phyloP scores from a whole-genome alignment of 441 rosid species.

The Eutrema salsugineum region DNA sequence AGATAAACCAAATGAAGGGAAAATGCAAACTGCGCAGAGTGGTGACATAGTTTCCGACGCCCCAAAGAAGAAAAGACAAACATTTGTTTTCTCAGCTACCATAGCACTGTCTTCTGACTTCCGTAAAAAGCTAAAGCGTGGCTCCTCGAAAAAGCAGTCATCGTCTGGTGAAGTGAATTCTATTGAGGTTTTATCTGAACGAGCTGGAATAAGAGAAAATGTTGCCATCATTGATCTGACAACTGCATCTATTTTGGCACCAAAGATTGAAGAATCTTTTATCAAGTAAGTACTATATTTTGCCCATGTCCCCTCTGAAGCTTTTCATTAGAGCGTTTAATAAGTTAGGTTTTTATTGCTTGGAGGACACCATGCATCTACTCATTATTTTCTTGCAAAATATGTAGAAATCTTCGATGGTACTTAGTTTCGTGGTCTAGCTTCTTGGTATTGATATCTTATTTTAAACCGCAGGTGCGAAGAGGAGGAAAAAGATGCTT shows the following conservation, averaged over 20 bases:
- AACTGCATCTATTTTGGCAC: conserved; percentile 63
- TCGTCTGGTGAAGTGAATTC: conserved; percentile 59
- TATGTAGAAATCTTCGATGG: background rate
- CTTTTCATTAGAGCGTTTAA: background rate
- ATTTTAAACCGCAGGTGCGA: conserved; percentile 54
- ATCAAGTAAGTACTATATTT: conserved; percentile 56
- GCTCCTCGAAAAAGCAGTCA: conserved; percentile 59
- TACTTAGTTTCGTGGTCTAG: conserved; percentile 9
- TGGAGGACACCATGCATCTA: background rate
- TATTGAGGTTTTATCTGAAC: conserved; percentile 79
- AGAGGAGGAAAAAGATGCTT: conserved; percentile 91
- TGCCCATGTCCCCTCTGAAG: background rate
- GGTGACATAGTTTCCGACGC: conserved; percentile 53
- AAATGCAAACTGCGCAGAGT: conserved; percentile 45
- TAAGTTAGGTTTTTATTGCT: background rate
- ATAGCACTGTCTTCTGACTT: conserved; percentile 88
- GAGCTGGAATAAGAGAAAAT: conserved; percentile 86
- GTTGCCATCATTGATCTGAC: conserved; percentile 93
- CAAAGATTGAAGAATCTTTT: conserved; percentile 90
- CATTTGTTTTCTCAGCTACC: conserved; percentile 96
- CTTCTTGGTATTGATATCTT: conserved; percentile 20
- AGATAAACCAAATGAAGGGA: conserved; percentile 42
- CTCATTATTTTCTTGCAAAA: conserved; percentile 1
- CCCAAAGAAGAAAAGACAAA: conserved; percentile 90
- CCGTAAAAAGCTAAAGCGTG: conserved; percentile 89